A percentile compares a stretch with the other conserved stretches of the same genome.
phyloP scores from a whole-genome alignment of 805 yeast genomes.

The Lipomyces orientalis region DNA sequence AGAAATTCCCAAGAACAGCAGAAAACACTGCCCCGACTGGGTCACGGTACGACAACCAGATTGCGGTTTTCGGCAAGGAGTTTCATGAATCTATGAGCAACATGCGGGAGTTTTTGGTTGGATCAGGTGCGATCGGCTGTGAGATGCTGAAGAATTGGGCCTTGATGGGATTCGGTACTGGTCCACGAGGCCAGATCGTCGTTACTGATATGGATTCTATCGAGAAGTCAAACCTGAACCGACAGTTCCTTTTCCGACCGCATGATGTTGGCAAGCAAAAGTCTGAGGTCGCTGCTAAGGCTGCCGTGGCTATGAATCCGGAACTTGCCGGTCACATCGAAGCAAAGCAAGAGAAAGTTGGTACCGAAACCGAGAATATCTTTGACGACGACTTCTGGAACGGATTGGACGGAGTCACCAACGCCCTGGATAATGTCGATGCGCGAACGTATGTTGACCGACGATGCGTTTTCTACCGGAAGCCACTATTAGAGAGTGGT shows the following conservation, averaged over 20 bases:
- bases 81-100: slow-evolving; percentile 77
- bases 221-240: slow-evolving; percentile 92
- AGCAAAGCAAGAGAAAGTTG: slow-evolving; percentile 83
- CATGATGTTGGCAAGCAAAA: slow-evolving; percentile 91
- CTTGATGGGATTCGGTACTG: slow-evolving; percentile 91
- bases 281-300: slow-evolving; percentile 86
- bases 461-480: slow-evolving; percentile 90
- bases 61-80: slow-evolving; percentile 87
- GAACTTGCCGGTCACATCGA: slow-evolving; percentile 78
- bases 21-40: slow-evolving; percentile 76
- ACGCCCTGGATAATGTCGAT: slow-evolving; percentile 96
- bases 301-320: slow-evolving; percentile 86
- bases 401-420: slow-evolving; percentile 83
- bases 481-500: slow-evolving; percentile 93
- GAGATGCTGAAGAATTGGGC: slow-evolving; percentile 99
- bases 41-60: slow-evolving; percentile 91
- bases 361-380: slow-evolving; percentile 86
- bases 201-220: slow-evolving; percentile 95
- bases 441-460: slow-evolving; percentile 98
- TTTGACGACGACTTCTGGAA: slow-evolving; percentile 89
- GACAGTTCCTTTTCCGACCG: slow-evolving; percentile 95
- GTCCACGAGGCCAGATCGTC: slow-evolving; percentile 80
- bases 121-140: slow-evolving; percentile 99
- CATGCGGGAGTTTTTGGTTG: slow-evolving; percentile 86
- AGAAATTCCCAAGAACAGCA: slow-evolving; percentile 57